Evolutionary conservation across 2,329 filamentous ascomycete genomes (phyloP), one percentile per base, ranked within the genome.

Genomic region (Ustulina deusta): DNA sequence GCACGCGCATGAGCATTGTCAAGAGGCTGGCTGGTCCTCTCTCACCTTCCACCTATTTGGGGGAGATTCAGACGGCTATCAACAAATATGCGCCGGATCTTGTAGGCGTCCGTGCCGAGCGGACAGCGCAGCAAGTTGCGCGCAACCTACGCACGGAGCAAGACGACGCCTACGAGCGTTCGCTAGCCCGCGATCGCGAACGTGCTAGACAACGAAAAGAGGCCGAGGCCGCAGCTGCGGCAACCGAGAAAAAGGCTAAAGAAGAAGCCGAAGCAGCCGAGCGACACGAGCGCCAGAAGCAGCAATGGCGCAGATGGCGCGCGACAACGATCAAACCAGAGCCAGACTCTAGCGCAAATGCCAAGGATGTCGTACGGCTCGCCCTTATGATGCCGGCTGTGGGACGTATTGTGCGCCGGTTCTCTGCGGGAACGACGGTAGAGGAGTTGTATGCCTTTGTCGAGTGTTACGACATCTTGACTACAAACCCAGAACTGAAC

Each of bases 361-460:
- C 85, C 34, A 90, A 91, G 72, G 90, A 92, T 64, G 85, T 90
- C 0, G 92, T 97, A 20, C 88, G 94, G n/a, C 82, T 91, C 32
- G 89, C 88, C 3, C 80, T 91, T 48, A 90, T 89, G 81, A 86
- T 91, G 85, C 87, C 88, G 9, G 83, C 87, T 4, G 91, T 89
- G 0, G 91, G 93, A 56, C 86, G 94, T 48, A 87, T 97, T 1
- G 87, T 97, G 63, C 87, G 95, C 48, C 88, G 87, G 57, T 98
- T 99, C 78, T 79, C 84, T 0, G 83, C 86, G 0, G 83, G 88
- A n/a, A 88, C 92, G 0, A 85, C 87, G 1, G 83, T 98, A 42
- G 95, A 98, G 77, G 94, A 97, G 75, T 82, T 99, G 6, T 98
- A 98, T 79, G 96, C 95, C 0, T 97, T 97, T 81, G 94, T 98